Evolutionary conservation across 768 basidiomycete genomes (phyloP), one percentile per base, ranked within the genome.

Genomic region (Cystofilobasidium ferigula): DNA sequence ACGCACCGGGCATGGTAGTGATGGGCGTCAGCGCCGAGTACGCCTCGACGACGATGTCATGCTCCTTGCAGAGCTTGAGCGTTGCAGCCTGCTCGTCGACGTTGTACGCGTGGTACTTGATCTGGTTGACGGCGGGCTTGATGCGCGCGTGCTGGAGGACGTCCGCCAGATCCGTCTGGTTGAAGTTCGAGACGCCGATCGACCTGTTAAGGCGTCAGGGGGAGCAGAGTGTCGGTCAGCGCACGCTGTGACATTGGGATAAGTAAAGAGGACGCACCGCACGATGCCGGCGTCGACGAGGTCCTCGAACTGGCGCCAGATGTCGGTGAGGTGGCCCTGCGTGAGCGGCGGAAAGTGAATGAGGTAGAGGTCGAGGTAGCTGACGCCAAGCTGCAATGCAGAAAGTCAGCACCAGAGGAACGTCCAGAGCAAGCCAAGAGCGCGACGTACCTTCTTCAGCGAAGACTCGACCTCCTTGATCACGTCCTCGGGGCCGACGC

Each of bases 321-420:
- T 45, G 24, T 68, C 43, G 14, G 34, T 34, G 28, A 51, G 1
- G 56, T 62, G 26, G 6, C 20, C 35, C n/a, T n/a, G n/a, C 1
- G 43, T 47, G 40, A 62, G 38, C 12, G 8, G 40, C 0, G 73
- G 73, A 30, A 60, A 70, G 70, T 87, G 86, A 61, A 88, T 78
- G 64, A 87, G 76, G 74, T 82, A 86, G 63, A 86, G 73, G 71
- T 86, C 85, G 16, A 86, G 82, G 47, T 71, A 70, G 57, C 63
- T 20, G 28, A 40, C 34, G n/a, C 69, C 60, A 20, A 69, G 63
- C 67, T 70, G 67, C 54, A 9, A 7, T 28, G 20, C 26, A 56
- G 8, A 56, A 42, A 42, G 40, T 59, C 32, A 59, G 12, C 13
- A 12, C 61, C 20, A n/a, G 2, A 14, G 10, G n/a, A 22, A 13